Evolutionary conservation across 805 yeast genomes (phyloP), one percentile per base, ranked within the genome.

Genomic region (Spathaspora hagerdaliae): DNA sequence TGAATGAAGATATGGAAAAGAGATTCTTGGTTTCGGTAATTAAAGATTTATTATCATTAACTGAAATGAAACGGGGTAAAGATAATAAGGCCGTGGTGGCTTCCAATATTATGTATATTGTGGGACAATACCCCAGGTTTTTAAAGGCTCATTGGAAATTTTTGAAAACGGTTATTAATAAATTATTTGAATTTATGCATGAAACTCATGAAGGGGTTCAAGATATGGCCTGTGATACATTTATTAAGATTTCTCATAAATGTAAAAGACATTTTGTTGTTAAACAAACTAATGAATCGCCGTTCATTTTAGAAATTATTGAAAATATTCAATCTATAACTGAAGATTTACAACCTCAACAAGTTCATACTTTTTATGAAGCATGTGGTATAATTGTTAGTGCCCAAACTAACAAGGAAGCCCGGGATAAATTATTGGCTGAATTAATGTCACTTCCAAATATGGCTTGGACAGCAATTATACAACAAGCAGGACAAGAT

Each of bases 201-300:
- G 99, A 94, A 75, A 90, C 97, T n/a, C 99, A 94, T 67, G 99
- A 92, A 67, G 99, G 99, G 73, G 99, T 94, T 50, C 99, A 94
- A 71, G 99, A 94, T 67, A 94, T 94, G 99, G 99, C 99, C 7
- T 94, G 99, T 74, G 99, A 94, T 67, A 94, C 99, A 0, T 94
- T 94, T 63, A 92, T 92, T 62, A 94, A 94, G 66, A 94, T 94
- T 64, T 88, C 96, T 19, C 84, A 81, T 55, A 94, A 94, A 69
- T 94, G 99, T 77, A 91, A 90, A 67, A 83, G 91, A 54, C 97
- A 92, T 67, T 94, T 94, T 67, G 96, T 92, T 36, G 85, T 86
- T 41, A 84, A 80, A 54, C 97, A 92, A 67, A 78, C 81, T 15
- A 85, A 83, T 51, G 98, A 95, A 69, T 96, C 85, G 61, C 97